These are phyloP conservation scores for Eimeria acervulina DNA, from an alignment of 169 alveolate species.

Conservation along the genomic window DNA sequence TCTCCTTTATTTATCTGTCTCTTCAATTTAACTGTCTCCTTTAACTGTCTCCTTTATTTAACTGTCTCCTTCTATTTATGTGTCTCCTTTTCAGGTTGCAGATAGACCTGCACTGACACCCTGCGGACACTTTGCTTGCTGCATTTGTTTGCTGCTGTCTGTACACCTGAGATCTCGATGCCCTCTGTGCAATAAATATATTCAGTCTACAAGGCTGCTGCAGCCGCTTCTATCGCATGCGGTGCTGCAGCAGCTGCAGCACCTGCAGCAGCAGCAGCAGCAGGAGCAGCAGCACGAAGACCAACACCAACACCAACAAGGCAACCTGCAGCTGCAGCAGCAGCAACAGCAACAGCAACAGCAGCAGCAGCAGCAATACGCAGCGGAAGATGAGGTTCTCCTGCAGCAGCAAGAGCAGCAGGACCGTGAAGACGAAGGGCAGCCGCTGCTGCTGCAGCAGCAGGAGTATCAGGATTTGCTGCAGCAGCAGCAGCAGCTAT, in stretches of 20 bases:
- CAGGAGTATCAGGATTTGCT: neutral
- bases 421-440: no score
- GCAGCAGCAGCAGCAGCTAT: neutral
- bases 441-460: neutral
- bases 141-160: no score
- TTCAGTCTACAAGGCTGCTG: neutral
- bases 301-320: neutral
- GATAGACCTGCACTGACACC: no score
- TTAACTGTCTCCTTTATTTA: no score
- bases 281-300: neutral
- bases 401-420: neutral
- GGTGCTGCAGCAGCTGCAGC: neutral
- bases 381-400: neutral
- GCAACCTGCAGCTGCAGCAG: neutral
- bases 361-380: neutral
- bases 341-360: neutral
- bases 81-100: no score
- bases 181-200: no score
- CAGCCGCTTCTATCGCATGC: neutral
- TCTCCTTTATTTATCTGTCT: no score
- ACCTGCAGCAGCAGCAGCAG: constrained; percentile 6
- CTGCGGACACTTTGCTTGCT: no score
- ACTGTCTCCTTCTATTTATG: no score
- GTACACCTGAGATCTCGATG: no score
- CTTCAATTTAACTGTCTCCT: no score